Percentiles rank a stretch among this genome's conserved stretches.
These are phyloP conservation scores for Botrytis galanthina DNA, from an alignment of 2,329 filamentous ascomycete genomes.

Conservation along the genomic window DNA sequence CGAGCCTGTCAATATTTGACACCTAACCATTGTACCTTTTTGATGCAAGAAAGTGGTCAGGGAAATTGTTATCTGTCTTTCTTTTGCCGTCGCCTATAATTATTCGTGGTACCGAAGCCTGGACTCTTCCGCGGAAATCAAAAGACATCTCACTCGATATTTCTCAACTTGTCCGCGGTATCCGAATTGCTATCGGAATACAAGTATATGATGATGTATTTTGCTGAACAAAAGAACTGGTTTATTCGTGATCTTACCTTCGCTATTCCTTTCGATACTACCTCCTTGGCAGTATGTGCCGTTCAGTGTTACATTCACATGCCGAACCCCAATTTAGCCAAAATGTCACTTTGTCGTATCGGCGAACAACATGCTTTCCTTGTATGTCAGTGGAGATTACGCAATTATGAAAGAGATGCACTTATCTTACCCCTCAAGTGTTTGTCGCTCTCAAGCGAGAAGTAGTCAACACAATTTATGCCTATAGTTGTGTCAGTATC, in stretches of 20 bases:
- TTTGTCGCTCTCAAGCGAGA: neutral
- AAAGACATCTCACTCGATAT: neutral
- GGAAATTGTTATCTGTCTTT: neutral
- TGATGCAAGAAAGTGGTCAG: neutral
- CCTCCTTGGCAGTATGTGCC: neutral
- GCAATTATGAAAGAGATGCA: neutral
- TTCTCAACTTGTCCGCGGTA: neutral
- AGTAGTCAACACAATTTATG: neutral
- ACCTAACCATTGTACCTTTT: neutral
- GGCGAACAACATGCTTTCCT: conserved; percentile 1
- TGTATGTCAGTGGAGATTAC: neutral
- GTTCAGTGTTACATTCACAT: neutral
- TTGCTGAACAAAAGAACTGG: neutral
- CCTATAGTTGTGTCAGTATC: neutral
- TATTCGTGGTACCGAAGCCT: neutral
- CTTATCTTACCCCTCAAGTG: neutral
- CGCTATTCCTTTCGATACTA: neutral
- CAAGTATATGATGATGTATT: neutral
- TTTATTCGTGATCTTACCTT: neutral
- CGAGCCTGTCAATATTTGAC: neutral
- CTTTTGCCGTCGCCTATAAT: neutral
- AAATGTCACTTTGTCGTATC: neutral
- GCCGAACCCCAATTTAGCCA: neutral
- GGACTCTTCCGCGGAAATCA: neutral
- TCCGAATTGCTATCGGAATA: neutral